Conservation (phyloP, 2,329 filamentous ascomycete genomes). For the Fusarium graminum region DNA sequence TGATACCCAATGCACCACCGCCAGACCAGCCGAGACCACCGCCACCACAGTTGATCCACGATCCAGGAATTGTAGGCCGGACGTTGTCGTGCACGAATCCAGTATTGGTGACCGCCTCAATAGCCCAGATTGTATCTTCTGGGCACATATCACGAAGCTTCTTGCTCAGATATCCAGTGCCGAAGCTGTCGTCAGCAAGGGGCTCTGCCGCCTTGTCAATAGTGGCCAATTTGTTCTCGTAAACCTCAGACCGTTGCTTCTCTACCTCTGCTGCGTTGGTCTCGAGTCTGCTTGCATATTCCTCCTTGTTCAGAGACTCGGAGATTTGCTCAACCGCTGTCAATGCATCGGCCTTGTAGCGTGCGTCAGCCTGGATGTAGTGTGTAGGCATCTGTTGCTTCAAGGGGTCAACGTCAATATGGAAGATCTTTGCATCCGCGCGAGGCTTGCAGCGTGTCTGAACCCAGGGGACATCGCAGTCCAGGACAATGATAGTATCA, state of each 20-base stretch:
- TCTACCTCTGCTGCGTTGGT: conserved; percentile 33
- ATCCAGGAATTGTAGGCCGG: conserved; percentile 74
- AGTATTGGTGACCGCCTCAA: conserved; percentile 83
- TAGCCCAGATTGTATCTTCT: conserved; percentile 75
- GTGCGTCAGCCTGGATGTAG: conserved; percentile 74
- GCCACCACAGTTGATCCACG: conserved; percentile 85
- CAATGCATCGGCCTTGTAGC: conserved; percentile 75
- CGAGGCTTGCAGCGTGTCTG: conserved; percentile 76
- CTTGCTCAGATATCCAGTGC: conserved; percentile 57
- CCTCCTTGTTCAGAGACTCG: conserved; percentile 66
- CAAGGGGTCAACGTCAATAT: conserved; percentile 74
- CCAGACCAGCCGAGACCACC: conserved; percentile 86
- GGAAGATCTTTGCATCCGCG: conserved; percentile 68
- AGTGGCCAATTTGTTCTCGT: conserved; percentile 69
- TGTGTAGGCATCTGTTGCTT: conserved; percentile 81
- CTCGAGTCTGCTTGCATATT: conserved; percentile 57
- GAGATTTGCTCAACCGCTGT: conserved; percentile 78
- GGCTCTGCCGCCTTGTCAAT: conserved; percentile 72
- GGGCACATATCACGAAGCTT: conserved; percentile 53
- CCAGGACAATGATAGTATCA: conserved; percentile 86
- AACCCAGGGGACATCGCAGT: conserved; percentile 96
- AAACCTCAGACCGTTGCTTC: conserved; percentile 66
- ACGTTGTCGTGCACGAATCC: conserved; percentile 77
- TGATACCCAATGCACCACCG: conserved; percentile 80
- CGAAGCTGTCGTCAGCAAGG: conserved; percentile 66